Percentiles rank a stretch among this genome's conserved stretches.
Evolutionary conservation across 495 filamentous ascomycete species (phyloP).

Genomic region (Mycothermus thermophilus): DNA sequence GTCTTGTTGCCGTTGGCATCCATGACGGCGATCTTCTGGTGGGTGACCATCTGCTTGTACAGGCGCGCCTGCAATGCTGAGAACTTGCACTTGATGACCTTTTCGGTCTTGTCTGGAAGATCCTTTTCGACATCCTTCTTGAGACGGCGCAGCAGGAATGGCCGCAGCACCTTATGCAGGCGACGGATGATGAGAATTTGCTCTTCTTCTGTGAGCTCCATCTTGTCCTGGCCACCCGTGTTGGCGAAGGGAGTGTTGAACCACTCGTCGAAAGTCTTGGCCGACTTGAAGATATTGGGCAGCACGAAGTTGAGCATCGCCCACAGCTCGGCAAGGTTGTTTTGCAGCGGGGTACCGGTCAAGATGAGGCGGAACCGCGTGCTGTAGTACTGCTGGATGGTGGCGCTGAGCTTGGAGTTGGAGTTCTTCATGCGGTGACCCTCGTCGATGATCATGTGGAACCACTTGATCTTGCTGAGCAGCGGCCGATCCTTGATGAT

Average conservation of each 20-base stretch:
- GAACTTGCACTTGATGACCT: slow-evolving; percentile 97
- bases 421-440: slow-evolving; percentile 99
- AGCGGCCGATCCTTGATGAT: slow-evolving; percentile 97
- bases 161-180: slow-evolving; percentile 92
- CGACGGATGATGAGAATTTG: slow-evolving; percentile 95
- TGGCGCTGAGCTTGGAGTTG: slow-evolving; percentile 91
- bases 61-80: slow-evolving; percentile 85
- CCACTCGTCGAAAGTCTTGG: slow-evolving; percentile 98
- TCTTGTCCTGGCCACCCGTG: slow-evolving; percentile 93
- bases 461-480: slow-evolving; percentile 94
- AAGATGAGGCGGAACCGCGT: slow-evolving; percentile 92
- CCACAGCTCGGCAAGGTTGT: slow-evolving; percentile 94
- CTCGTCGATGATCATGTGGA: slow-evolving; percentile 99
- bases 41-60: slow-evolving; percentile 90
- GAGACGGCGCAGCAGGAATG: slow-evolving; percentile 92
- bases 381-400: slow-evolving; percentile 84
- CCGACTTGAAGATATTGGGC: slow-evolving; percentile 97
- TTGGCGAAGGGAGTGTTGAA: slow-evolving; percentile 99
- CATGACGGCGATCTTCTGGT: slow-evolving; percentile 85
- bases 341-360: slow-evolving; percentile 93
- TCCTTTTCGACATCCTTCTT: slow-evolving; percentile 99
- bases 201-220: slow-evolving; percentile 98
- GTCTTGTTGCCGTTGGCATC: slow-evolving; percentile 95
- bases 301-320: slow-evolving; percentile 95
- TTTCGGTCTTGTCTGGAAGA: slow-evolving; percentile 93